Base-by-base conservation (phyloP, 176 grass and related monocot species). In the Elaeis guineensis region DNA sequence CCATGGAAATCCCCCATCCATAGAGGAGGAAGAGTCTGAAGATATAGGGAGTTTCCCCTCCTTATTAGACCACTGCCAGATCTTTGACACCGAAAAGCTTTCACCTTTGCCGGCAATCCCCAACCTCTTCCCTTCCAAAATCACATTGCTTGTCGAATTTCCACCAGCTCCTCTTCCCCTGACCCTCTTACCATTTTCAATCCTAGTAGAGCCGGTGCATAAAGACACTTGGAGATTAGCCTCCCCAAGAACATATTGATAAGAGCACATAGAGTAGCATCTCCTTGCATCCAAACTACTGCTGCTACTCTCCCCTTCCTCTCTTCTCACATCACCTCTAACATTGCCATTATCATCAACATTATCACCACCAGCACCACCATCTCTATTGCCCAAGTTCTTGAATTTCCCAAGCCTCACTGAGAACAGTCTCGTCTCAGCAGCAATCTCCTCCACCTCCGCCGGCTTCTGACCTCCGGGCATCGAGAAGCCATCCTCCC, bases 271-370 rank as follows among this genome's bases (percentile, higher is more conserved):
- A 15, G 86, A 90, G 72, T 84, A 77, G 65, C 91, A 96, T 72
- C 84, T 87, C 80, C 86, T 90, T 52, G 83, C 91, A 85, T 87
- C 83, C 58, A 96, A 81, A 72, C 81, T 96, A 70, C 86, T 96
- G 70, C 83, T 95, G 66, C 91, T 85, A 14, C 73, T 68, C 67
- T 90, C 90, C 16, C 91, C 80, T 77, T 81, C 79, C 67, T 90
- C 91, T 50, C 80, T 84, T 56, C 69, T 54, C 53, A 77, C 17
- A 52, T 78, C 57, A 50, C 56, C 72, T 62, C 52, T 69, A 76
- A 67, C 64, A 21, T 70, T 35, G 4, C 17, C 58, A 55, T 69
- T 70, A 30, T 61, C 78, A 5, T 65, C 75, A 72, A 71, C 35
- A 44, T 14, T 3, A 44, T 44, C 35, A 44, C 35, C 35, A 44